Base-by-base conservation (phyloP, 345 rosid species). In the Microthlaspi erraticum region DNA sequence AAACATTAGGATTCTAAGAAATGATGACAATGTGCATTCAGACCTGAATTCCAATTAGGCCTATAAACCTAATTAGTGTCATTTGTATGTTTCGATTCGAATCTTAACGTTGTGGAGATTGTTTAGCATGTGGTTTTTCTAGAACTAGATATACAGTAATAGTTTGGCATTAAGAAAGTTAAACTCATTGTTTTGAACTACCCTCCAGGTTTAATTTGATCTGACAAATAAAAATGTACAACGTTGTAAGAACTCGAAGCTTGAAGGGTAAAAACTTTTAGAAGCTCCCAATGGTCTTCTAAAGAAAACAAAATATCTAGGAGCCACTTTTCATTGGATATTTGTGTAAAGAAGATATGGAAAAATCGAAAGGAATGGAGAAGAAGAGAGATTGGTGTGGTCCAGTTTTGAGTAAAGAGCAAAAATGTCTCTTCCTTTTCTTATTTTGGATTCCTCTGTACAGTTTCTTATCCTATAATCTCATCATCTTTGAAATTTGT, bases 341-440 rank as follows among this genome's bases (percentile, higher is more conserved):
- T 72, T 51, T 61, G 36, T 31, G 50, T 4, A 48, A 46, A 48
- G 71, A 73, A 53, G 62, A 64, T 72, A 42, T 42, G 48, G 3
- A 59, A 58, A 59, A 3, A 4, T 12, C 0, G n/a, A 11, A 54
- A 72, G 57, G 59, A 64, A 37, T 48, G 60, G 65, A 54, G 70
- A 55, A 57, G 77, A 54, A 46, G 1, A 39, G 26, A 64, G 57
- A 65, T 46, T 17, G 51, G 70, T 60, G 68, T 60, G 73, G 78
- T 31, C 73, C 73, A 74, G 10, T 20, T 73, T 66, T n/a, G 73
- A 36, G 68, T 67, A 67, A 60, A 67, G 72, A 73, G 72, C 66
- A 73, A 60, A 50, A 52, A 66, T 73, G 72, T 73, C 46, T 73
- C 72, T 29, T 73, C 45, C 19, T 65, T 60, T 55, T 26, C 72